phyloP scores from a whole-genome alignment of 2,329 filamentous ascomycete genomes.

The Xylaria sp. region DNA sequence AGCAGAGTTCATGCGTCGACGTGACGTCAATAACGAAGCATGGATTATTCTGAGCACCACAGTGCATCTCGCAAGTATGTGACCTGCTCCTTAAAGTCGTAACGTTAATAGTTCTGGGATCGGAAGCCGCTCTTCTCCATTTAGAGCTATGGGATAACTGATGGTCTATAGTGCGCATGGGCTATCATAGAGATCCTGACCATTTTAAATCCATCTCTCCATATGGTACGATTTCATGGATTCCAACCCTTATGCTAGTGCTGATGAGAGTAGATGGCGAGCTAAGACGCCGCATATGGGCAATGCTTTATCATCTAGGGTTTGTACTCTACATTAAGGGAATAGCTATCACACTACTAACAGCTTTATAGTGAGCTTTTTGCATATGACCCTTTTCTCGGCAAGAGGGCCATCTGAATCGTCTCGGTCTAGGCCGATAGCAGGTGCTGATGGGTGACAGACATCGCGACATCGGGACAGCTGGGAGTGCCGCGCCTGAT shows the following conservation, averaged over 20 bases:
- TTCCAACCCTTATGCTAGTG: neutral
- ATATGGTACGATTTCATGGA: constrained; percentile 46
- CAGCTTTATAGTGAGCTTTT: constrained; percentile 24
- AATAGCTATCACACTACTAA: constrained; percentile 14
- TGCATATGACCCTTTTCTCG: neutral
- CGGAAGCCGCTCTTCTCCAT: neutral
- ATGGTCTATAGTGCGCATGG: constrained; percentile 52
- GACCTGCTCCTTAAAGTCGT: neutral
- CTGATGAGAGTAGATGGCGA: constrained; percentile 49
- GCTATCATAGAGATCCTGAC: constrained; percentile 57
- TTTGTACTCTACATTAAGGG: constrained; percentile 8
- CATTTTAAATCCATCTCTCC: constrained; percentile 55
- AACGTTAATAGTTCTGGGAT: neutral
- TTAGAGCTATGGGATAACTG: constrained; percentile 3
- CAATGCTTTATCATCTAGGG: constrained; percentile 52
- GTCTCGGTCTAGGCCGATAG: neutral
- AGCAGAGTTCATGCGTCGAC: constrained; percentile 47
- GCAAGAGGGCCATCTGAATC: neutral
- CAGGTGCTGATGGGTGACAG: constrained; percentile 37
- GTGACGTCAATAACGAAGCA: constrained; percentile 49
- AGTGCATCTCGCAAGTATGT: constrained; percentile 45
- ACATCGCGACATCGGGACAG: constrained; percentile 55
- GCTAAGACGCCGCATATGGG: constrained; percentile 58
- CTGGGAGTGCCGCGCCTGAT: constrained; percentile 58
- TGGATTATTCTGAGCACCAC: constrained; percentile 51